These are phyloP conservation scores for Acaromyces ingoldii DNA, from an alignment of 1,284 basidiomycete genomes.

Conservation along the genomic window DNA sequence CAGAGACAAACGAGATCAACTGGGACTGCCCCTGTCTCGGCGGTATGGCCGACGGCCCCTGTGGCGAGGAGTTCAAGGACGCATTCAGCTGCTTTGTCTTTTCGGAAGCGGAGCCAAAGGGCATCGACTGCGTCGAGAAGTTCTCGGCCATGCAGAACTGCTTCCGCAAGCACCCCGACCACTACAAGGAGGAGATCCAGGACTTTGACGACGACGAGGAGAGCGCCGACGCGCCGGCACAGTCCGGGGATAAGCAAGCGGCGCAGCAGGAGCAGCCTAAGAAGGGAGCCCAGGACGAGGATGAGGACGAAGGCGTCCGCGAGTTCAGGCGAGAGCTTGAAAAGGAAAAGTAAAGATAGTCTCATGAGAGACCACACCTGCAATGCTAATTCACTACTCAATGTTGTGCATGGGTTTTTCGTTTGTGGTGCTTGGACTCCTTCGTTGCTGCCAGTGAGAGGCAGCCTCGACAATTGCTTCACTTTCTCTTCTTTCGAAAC, in stretches of 20 bases:
- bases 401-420: neutral
- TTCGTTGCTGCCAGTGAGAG: too few species aligned
- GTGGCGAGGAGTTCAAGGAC: conserved; percentile 85
- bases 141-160: conserved; percentile 98
- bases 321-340: neutral
- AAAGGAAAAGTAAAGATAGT: too few species aligned
- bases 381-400: neutral
- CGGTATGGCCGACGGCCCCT: conserved; percentile 96
- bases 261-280: neutral
- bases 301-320: conserved; percentile 6
- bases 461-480: too few species aligned
- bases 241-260: neutral
- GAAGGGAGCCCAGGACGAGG: neutral
- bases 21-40: conserved; percentile 68
- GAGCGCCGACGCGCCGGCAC: neutral
- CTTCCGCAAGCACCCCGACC: conserved; percentile 90
- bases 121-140: conserved; percentile 94
- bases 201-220: conserved; percentile 1
- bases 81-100: conserved; percentile 97
- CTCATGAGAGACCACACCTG: too few species aligned
- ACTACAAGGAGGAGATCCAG: conserved; percentile 71
- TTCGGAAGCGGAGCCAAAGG: conserved; percentile 92
- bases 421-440: neutral
- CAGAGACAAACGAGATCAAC: conserved; percentile 69
- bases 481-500: too few species aligned